Base-by-base conservation (phyloP, 2,329 filamentous ascomycete genomes). In the Sclerotinia glacialis region DNA sequence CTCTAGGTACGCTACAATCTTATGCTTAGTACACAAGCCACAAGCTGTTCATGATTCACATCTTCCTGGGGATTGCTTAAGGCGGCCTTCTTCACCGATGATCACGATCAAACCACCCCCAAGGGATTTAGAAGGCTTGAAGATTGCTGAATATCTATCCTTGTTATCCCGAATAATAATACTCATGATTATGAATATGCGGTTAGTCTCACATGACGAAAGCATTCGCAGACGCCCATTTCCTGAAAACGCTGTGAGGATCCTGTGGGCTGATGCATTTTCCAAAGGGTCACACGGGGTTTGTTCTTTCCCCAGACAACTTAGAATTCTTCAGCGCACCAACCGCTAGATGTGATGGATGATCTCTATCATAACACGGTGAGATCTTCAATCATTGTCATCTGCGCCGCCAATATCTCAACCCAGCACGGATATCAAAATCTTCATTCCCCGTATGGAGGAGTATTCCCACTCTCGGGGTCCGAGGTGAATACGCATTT, bases 61-160 rank as follows among this genome's bases (percentile, higher is more conserved):
- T 62, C n/a, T 16, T 44, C 26, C n/a, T 62, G 31, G 56, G 59
- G 12, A 62, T 34, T 60, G 53, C 31, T 65, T 65, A 65, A 65
- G 44, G 64, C 55, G 64, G 54, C 54, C 63, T 42, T 50, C 54
- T 18, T 59, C 8, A 34, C 26, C 28, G 58, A 49, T 37, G 58
- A 49, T 50, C 58, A 34, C 31, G 42, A 60, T 47, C 42, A 59
- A 26, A 59, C 40, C 26, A 46, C 49, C 26, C 49, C 21, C 49
- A 53, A 5, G 50, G 49, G 46, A 59, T 42, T 18, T 42, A 7
- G 40, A 37, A 47, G 46, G 28, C 46, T 50, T 62, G 55, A 47
- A 47, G 56, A 47, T 59, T 47, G 21, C 12, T 34, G 34, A 47
- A 8, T 23, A 60, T 60, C 8, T 47, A 60, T 60, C 44, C 58